phyloP scores from a whole-genome alignment of 495 filamentous ascomycete species.

The Pyronema domesticum region DNA sequence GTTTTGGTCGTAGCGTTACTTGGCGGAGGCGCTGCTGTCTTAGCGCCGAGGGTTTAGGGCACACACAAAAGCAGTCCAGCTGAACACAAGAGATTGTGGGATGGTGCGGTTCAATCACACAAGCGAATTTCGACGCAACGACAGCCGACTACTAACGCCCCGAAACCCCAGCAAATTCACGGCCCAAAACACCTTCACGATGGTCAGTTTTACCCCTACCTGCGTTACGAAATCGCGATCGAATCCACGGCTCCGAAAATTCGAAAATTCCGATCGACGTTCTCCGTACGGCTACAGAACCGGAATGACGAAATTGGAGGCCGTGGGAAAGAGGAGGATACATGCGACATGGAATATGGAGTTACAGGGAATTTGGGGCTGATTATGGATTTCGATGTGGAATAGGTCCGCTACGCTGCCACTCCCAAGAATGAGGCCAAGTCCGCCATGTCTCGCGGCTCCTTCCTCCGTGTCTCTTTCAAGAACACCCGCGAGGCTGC shows the following conservation, averaged over 20 bases:
- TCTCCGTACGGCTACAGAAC: not conserved
- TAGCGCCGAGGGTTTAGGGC: not conserved
- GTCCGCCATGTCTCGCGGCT: slow-evolving; percentile 89
- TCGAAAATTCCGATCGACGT: not conserved
- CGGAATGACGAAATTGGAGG: not conserved
- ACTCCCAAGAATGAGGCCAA: slow-evolving; percentile 73
- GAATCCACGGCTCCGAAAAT: slow-evolving; percentile 1
- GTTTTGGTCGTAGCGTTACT: not conserved
- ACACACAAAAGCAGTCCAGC: slow-evolving; percentile 4
- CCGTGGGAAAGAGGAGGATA: not conserved
- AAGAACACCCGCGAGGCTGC: slow-evolving; percentile 99
- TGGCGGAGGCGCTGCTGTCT: not conserved
- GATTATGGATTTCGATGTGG: not conserved
- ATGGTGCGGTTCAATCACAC: not conserved
- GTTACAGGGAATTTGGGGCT: slow-evolving; percentile 1
- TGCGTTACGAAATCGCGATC: not conserved
- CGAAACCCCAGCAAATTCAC: slow-evolving; percentile 3
- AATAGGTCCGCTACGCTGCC: slow-evolving; percentile 92
- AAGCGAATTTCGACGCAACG: slow-evolving; percentile 1
- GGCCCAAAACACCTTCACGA: slow-evolving; percentile 6
- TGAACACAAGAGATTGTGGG: not conserved
- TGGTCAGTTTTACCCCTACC: slow-evolving; percentile 3
- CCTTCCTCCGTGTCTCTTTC: slow-evolving; percentile 96
- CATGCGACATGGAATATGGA: not conserved
- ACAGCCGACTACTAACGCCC: slow-evolving; percentile 6